phyloP scores from a whole-genome alignment of 305 asterid genomes.

The Solanum hybrid region DNA sequence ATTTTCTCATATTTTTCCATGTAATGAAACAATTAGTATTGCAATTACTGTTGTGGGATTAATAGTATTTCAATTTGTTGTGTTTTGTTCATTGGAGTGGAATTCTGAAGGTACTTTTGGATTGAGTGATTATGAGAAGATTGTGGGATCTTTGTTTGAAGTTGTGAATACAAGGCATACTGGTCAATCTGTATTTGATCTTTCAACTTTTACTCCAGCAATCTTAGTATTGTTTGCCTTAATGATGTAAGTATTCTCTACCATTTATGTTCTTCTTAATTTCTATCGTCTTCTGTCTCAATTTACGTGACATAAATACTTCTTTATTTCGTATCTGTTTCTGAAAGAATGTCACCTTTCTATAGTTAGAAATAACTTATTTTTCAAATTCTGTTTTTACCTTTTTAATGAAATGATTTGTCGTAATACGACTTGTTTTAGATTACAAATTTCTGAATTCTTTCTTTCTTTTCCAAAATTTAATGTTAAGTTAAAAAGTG shows the following conservation, averaged over 20 bases:
- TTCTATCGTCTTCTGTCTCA: neutral
- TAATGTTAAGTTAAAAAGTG: neutral
- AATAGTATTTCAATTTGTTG: slow-evolving; percentile 18
- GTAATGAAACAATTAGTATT: slow-evolving; percentile 4
- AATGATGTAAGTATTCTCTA: slow-evolving; percentile 23
- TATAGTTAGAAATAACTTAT: neutral
- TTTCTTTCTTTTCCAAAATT: neutral
- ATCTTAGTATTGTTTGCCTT: slow-evolving; percentile 16
- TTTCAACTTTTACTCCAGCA: slow-evolving; percentile 20
- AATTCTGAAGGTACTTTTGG: slow-evolving; percentile 13
- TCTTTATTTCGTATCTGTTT: accelerated
- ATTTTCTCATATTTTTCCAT: slow-evolving; percentile 26
- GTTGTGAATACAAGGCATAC: slow-evolving; percentile 25
- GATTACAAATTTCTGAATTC: accelerated
- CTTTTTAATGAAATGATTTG: neutral
- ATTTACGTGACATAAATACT: neutral
- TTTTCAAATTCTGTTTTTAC: neutral
- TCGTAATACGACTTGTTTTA: neutral
- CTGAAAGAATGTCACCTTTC: neutral
- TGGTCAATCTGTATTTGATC: slow-evolving; percentile 21
- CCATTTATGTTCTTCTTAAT: neutral
- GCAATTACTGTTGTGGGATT: slow-evolving; percentile 24
- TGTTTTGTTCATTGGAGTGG: slow-evolving; percentile 25
- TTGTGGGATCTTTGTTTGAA: slow-evolving; percentile 23
- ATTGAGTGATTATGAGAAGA: slow-evolving; percentile 16